A percentile compares a stretch with the other conserved stretches of the same genome.
These are phyloP conservation scores for Botrytis pseudocinerea DNA, from an alignment of 2,329 filamentous ascomycete genomes.

Conservation along the genomic window DNA sequence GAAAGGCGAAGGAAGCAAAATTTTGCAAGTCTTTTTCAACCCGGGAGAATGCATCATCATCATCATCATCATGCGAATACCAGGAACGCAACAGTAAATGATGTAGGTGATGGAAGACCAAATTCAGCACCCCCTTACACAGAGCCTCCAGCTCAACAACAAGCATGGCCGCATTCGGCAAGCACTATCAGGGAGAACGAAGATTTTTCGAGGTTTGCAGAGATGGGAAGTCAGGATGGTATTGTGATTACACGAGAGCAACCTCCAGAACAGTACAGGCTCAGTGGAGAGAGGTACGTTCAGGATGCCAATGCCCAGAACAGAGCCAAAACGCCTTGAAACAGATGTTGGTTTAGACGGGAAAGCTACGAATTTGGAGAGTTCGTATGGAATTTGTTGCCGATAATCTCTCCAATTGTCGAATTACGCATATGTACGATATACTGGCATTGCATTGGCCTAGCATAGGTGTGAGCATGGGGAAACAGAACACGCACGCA, in stretches of 20 bases:
- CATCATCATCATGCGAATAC: not conserved
- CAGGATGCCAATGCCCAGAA: slow-evolving; percentile 5
- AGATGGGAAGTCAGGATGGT: not conserved
- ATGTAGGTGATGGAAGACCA: not conserved
- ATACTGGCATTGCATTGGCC: slow-evolving; percentile 4
- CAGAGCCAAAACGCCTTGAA: not conserved
- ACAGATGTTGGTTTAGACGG: not conserved
- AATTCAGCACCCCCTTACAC: not conserved
- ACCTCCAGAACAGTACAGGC: not conserved
- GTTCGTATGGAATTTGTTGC: not conserved
- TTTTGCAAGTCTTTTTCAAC: not conserved
- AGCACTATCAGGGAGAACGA: not conserved
- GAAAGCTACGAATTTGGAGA: not conserved
- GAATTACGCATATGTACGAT: not conserved
- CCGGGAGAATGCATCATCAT: not conserved
- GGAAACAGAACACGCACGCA: slow-evolving; percentile 3
- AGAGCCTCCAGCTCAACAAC: not conserved
- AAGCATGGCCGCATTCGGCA: not conserved
- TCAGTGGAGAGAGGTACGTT: slow-evolving; percentile 4
- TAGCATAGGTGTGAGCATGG: not conserved
- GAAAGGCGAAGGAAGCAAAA: not conserved
- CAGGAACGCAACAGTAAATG: not conserved
- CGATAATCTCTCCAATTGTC: not conserved
- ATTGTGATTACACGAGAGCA: not conserved
- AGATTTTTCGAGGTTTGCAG: not conserved